Percentiles rank a stretch among this genome's conserved stretches.
These are phyloP conservation scores for Phytophthora gonapodyides DNA, from an alignment of 352 stramenopile species.

Conservation along the genomic window DNA sequence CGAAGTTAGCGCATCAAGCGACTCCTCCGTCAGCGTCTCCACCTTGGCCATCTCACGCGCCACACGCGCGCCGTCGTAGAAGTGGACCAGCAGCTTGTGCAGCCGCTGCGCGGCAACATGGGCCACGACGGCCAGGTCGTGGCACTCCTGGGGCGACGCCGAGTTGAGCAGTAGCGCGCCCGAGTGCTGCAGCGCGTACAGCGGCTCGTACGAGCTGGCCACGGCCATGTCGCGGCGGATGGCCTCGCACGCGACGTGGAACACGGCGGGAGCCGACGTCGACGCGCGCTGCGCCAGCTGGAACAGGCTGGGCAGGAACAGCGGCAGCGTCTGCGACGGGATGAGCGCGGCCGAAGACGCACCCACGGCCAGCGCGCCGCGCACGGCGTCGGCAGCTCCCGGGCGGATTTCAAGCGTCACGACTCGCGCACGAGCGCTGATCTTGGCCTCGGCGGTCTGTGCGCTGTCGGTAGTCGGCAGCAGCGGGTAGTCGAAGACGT, in stretches of 20 bases:
- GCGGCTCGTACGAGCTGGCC: slow-evolving; percentile 60
- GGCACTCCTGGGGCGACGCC: slow-evolving; percentile 67
- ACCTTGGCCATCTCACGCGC: slow-evolving; percentile 67
- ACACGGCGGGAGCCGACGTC: slow-evolving; percentile 43
- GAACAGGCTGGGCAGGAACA: slow-evolving; percentile 79
- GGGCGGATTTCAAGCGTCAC: slow-evolving; percentile 65
- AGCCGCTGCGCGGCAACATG: slow-evolving; percentile 69
- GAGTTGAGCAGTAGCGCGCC: slow-evolving; percentile 77
- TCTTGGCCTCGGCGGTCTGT: slow-evolving; percentile 16
- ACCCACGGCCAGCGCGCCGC: slow-evolving; percentile 61
- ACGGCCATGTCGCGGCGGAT: slow-evolving; percentile 62
- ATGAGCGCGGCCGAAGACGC: slow-evolving; percentile 54
- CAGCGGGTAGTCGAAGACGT: slow-evolving; percentile 70
- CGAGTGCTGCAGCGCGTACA: slow-evolving; percentile 74
- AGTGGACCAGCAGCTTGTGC: slow-evolving; percentile 74
- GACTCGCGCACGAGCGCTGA: slow-evolving; percentile 48
- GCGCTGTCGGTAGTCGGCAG: slow-evolving; percentile 27
- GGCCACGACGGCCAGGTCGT: slow-evolving; percentile 78
- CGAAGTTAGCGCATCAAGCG: slow-evolving; percentile 54
- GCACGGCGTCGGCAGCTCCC: slow-evolving; percentile 60
- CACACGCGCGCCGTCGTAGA: slow-evolving; percentile 79
- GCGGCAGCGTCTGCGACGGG: slow-evolving; percentile 73
- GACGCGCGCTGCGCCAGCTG: slow-evolving; percentile 48
- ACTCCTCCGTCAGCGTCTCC: slow-evolving; percentile 49
- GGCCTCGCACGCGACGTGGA: slow-evolving; percentile 66